Evolutionary conservation across 2,329 filamentous ascomycete species (phyloP), one percentile per base, ranked within the genome.

Genomic region (Exophiala spinifera): DNA sequence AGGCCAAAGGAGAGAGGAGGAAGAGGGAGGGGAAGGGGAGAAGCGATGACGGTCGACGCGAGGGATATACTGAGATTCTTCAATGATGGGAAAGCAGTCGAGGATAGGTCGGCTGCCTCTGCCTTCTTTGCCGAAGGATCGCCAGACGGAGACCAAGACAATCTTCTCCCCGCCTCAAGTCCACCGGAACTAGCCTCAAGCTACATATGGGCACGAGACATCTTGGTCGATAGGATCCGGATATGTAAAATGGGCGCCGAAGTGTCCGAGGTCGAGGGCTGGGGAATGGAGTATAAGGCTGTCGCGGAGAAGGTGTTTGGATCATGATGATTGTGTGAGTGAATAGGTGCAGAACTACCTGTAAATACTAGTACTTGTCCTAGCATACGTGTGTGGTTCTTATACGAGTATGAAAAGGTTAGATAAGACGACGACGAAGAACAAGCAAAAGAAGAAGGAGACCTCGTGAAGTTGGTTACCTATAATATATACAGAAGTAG

Each of bases 231-330:
- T 53, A 81, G 76, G 55, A 72, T 96, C 37, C 84, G 86, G 46
- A 85, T 96, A 34, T 96, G 90, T 67, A 84, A 83, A 66, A 96
- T 96, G 91, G 90, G 91, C 0, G 90, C 90, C 8, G 87, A 85
- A 76, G 84, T 81, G 63, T 73, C 82, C 23, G 74, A 80, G 6
- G 72, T 79, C 33, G 72, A 72, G 1, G 68, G 77, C 1, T 63
- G 81, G 33, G 75, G 74, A 15, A 76, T 82, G 67, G 69, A 73
- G 63, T 84, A 85, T 64, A 72, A 69, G 20, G 73, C 78, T 55
- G 72, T 84, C 51, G 74, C 64, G 6, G 66, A 73, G 62, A 66
- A 66, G 44, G 64, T 55, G n/a, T 58, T 63, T 50, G 15, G 21
- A 20, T 46, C 42, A 19, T 43, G 36, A 23, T 6, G 15, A 7